Conservation (phyloP, 208 protist genomes). For the Leishmania arabica region DNA sequence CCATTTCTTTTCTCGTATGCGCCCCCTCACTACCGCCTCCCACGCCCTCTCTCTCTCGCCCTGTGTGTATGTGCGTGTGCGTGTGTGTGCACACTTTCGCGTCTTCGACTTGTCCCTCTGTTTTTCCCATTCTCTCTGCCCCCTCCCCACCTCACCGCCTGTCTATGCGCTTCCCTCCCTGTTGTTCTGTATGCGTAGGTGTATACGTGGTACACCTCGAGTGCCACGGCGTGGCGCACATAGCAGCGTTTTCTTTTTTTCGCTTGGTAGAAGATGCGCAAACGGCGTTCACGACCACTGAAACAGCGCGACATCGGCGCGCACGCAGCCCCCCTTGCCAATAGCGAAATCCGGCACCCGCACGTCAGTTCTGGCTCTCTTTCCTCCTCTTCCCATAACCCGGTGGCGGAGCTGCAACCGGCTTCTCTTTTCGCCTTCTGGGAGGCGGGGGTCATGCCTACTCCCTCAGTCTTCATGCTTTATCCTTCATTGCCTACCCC, state of each 20-base stretch:
- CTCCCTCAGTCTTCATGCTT: background rate
- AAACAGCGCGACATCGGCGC: background rate
- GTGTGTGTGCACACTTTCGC: background rate
- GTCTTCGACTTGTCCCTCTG: background rate
- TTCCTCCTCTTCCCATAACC: conserved; percentile 3
- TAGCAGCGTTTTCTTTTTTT: conserved; percentile 3
- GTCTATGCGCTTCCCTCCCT: background rate
- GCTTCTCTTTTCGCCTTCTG: background rate
- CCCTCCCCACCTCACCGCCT: background rate
- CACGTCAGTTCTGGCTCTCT: background rate
- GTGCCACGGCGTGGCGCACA: background rate
- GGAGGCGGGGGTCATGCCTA: background rate
- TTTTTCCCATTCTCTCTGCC: background rate
- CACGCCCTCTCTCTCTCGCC: background rate
- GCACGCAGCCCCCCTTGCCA: background rate
- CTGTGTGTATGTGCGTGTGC: background rate
- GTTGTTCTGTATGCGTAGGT: background rate
- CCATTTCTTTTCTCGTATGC: background rate
- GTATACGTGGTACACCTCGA: background rate
- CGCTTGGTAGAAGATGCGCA: background rate
- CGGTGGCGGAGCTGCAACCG: background rate
- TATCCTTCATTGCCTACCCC: background rate
- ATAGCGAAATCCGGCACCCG: background rate
- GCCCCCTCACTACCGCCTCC: background rate
- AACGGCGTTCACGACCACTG: background rate